Conservation (phyloP, 352 stramenopile species). For the Blastocystis sp. region DNA sequence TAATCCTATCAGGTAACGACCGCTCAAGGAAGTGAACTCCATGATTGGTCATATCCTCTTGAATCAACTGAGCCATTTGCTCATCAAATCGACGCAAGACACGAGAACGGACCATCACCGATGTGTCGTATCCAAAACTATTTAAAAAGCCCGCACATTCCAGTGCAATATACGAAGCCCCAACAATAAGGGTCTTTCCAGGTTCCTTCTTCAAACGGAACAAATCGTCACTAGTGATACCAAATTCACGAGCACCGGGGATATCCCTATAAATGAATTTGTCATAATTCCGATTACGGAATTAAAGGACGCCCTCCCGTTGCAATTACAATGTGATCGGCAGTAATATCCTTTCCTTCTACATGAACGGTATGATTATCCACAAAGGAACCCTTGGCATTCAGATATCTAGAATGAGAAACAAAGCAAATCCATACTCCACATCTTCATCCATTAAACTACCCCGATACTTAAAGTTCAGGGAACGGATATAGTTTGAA, state of each 20-base stretch:
- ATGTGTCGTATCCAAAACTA: slow-evolving; percentile 87
- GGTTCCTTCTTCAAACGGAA: slow-evolving; percentile 71
- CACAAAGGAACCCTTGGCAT: slow-evolving; percentile 70
- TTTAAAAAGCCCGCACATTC: slow-evolving; percentile 93
- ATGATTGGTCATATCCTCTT: slow-evolving; percentile 81
- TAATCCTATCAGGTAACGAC: slow-evolving; percentile 1
- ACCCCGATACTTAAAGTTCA: slow-evolving; percentile 80
- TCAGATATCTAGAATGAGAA: slow-evolving; percentile 22
- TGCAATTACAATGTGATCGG: slow-evolving; percentile 84
- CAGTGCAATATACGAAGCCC: slow-evolving; percentile 91
- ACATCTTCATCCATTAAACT: slow-evolving; percentile 24
- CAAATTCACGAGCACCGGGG: slow-evolving; percentile 72
- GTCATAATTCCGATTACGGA: slow-evolving; percentile 76
- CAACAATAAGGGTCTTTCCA: slow-evolving; percentile 82
- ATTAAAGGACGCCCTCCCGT: slow-evolving; percentile 82
- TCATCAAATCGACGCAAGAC: slow-evolving; percentile 92
- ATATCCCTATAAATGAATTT: slow-evolving; percentile 17
- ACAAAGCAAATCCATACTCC: background rate
- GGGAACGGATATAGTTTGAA: slow-evolving; percentile 88
- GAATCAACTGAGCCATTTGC: slow-evolving; percentile 86
- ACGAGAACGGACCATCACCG: slow-evolving; percentile 90
- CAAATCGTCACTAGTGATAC: slow-evolving; percentile 77
- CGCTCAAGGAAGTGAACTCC: slow-evolving; percentile 79
- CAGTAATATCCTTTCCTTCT: slow-evolving; percentile 79
- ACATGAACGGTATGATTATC: slow-evolving; percentile 84